Base-by-base conservation (phyloP, 345 rosid genomes). In the Brassica carinata region DNA sequence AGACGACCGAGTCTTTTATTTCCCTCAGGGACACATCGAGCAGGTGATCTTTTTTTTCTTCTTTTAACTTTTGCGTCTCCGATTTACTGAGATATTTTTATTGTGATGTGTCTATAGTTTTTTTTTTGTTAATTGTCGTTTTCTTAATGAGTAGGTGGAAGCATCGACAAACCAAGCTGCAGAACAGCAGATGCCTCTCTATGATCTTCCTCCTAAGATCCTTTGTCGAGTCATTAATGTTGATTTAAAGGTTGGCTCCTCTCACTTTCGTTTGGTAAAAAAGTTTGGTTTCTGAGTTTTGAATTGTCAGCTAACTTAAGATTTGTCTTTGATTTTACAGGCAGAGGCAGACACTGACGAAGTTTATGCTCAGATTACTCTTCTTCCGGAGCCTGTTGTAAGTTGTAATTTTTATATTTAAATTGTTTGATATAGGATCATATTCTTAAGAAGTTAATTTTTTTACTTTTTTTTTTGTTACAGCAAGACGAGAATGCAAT, bases 1-100 rank as follows among this genome's bases (percentile, higher is more conserved):
- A 83, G 82, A 86, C 30, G 94, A 94, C 78, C 93, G 85, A 19
- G 97, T 94, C 36, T 94, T 83, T 74, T 94, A 94, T 85, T 94
- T 94, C 55, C 97, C 97, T 61, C 98, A 90, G 74, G 98, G 98
- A 23, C 98, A 94, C 85, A 89, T 94, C 79, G 98, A 94, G 82
- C 98, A 94, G 94, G 97, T 94, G 78, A 18, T 29, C 15, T 79
- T 6, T 66, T 11, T 19, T 61, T 23, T 23, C 1, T 19, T 19
- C 23, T 23, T 23, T 23, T 23, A 0, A 19, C 7, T 1, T 78
- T 27, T 8, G n/a, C 30, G 58, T 0, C 30, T 78, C 51, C 8
- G 48, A 15, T 63, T 29, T 59, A 6, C 33, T 19, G 55, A 48
- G 45, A 70, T 11, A 13, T 78, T 78, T 74, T 53, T 23, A 23